Conservation (phyloP, 2,329 filamentous ascomycete genomes). For the Colletotrichum coccodes region DNA sequence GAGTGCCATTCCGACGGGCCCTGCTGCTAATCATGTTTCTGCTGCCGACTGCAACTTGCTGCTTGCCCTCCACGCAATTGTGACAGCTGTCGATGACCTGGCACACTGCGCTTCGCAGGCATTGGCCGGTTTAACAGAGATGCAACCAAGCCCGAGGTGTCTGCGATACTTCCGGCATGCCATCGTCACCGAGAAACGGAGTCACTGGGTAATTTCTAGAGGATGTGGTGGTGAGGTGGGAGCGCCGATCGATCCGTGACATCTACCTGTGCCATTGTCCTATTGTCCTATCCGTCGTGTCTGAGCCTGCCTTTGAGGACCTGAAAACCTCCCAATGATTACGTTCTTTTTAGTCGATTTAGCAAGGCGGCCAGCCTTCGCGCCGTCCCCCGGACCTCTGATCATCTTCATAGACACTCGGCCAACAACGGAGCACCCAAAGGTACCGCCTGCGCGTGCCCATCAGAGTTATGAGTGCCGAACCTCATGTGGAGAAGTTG, state of each 20-base stretch:
- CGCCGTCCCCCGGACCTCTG: neutral
- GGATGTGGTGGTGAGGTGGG: neutral
- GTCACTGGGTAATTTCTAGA: neutral
- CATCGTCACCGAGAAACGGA: neutral
- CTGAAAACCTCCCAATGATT: neutral
- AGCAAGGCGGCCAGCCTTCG: neutral
- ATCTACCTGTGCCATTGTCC: neutral
- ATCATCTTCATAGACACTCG: neutral
- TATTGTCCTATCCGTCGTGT: neutral
- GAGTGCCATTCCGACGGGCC: conserved; percentile 26
- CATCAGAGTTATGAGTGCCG: conserved; percentile 9
- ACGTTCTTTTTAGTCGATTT: neutral
- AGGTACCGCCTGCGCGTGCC: neutral
- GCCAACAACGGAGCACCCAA: neutral
- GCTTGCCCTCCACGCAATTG: neutral
- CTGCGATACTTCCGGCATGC: neutral
- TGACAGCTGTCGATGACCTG: conserved; percentile 26
- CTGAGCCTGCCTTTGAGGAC: neutral
- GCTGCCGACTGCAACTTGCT: neutral
- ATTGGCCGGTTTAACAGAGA: conserved; percentile 16
- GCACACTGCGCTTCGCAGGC: conserved; percentile 22
- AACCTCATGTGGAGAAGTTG: conserved; percentile 27
- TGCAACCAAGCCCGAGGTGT: neutral
- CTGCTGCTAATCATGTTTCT: conserved; percentile 14
- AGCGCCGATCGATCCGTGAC: neutral